Conservation (phyloP, 208 protist species). For the Trypanosoma rangeli region DNA sequence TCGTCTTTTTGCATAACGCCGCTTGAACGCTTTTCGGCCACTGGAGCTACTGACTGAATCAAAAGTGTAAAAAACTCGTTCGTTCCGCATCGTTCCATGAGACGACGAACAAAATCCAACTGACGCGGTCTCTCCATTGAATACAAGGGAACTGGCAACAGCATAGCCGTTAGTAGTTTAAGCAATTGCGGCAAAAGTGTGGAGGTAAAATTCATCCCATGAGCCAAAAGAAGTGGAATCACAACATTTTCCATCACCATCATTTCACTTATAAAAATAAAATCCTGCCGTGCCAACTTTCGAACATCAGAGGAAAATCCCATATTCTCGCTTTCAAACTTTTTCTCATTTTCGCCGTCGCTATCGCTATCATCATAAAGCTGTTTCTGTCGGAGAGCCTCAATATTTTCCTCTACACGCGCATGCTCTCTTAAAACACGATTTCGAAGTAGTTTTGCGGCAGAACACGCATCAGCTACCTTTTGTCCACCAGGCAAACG, state of each 20-base stretch:
- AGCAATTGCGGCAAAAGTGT: conserved; percentile 78
- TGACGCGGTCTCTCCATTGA: conserved; percentile 59
- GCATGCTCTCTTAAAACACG: conserved; percentile 71
- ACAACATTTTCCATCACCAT: conserved; percentile 81
- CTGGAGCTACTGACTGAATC: conserved; percentile 75
- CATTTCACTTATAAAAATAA: conserved; percentile 78
- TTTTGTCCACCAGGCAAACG: conserved; percentile 34
- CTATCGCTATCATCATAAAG: conserved; percentile 51
- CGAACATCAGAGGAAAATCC: conserved; percentile 11
- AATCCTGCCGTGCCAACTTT: conserved; percentile 48
- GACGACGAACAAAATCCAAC: conserved; percentile 55
- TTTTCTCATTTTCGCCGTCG: conserved; percentile 41
- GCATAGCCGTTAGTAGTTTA: conserved; percentile 68
- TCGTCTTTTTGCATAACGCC: conserved; percentile 53
- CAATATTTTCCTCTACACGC: conserved; percentile 61
- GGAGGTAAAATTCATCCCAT: conserved; percentile 72
- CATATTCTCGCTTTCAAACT: not conserved
- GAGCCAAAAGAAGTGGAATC: conserved; percentile 72
- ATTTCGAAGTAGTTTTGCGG: conserved; percentile 77
- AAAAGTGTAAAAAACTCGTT: conserved; percentile 85
- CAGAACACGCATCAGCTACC: conserved; percentile 52
- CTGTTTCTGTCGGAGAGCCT: conserved; percentile 52
- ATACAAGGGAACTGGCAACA: conserved; percentile 65
- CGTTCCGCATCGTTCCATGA: conserved; percentile 66
- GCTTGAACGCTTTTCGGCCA: conserved; percentile 63